These are phyloP conservation scores for Umbelopsis vinacea DNA, from an alignment of 192 early-diverging fungal species.

Conservation along the genomic window DNA sequence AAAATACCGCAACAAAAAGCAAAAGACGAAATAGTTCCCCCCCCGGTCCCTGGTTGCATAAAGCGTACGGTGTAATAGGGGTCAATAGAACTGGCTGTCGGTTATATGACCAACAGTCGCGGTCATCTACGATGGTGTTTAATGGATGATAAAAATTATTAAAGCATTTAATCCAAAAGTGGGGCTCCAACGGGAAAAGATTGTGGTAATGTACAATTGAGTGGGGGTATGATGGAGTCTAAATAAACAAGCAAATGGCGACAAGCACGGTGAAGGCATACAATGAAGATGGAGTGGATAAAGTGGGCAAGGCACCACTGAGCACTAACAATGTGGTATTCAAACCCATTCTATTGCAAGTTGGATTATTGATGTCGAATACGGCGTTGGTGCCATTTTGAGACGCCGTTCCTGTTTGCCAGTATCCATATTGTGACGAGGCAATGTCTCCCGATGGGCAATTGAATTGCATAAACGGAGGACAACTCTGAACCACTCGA, in stretches of 20 bases:
- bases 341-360: constrained; percentile 41
- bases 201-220: constrained; percentile 14
- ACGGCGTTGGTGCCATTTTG: constrained; percentile 14
- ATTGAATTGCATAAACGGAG: constrained; percentile 54
- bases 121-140: constrained; percentile 1
- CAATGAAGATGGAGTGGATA: not conserved
- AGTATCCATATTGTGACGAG: constrained; percentile 34
- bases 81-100: not conserved
- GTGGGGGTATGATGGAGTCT: constrained; percentile 2
- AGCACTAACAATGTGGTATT: constrained; percentile 28
- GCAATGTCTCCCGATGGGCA: constrained; percentile 55
- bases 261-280: not conserved
- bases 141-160: not conserved
- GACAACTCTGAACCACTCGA: constrained; percentile 61
- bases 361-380: constrained; percentile 24
- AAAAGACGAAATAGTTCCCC: constrained; percentile 12
- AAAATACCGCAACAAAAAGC: constrained; percentile 38
- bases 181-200: not conserved
- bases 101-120: not conserved
- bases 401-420: constrained; percentile 23
- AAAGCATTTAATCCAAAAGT: too few relatives aligned
- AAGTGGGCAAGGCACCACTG: not conserved
- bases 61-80: not conserved
- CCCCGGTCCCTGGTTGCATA: too few relatives aligned
- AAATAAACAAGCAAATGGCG: not conserved